Conservation (phyloP, 305 asterid species). For the Withania somnifera region DNA sequence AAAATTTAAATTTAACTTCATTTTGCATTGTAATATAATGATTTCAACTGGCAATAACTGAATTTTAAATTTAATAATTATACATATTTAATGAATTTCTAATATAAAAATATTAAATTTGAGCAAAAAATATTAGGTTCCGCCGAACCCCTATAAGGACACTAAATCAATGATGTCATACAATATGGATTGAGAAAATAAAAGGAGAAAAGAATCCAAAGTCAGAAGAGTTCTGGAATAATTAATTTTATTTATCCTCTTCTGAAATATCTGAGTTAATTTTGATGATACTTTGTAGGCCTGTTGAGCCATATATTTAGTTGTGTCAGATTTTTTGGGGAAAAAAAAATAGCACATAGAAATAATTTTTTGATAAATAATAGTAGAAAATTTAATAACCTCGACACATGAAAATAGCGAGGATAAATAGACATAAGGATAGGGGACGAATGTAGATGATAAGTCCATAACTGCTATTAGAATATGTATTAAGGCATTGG, state of each 20-base stretch:
- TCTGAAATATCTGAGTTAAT: neutral
- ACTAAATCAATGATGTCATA: neutral
- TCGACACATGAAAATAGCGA: neutral
- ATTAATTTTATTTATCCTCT: neutral
- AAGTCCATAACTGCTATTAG: too few relatives aligned
- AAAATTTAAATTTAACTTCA: neutral
- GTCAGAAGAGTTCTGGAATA: neutral
- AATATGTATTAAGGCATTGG: too few relatives aligned
- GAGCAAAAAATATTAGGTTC: neutral
- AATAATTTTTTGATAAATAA: neutral
- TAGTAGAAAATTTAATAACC: neutral
- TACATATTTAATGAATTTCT: neutral
- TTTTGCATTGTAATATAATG: neutral
- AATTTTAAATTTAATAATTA: neutral
- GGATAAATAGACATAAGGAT: neutral
- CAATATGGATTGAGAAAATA: neutral
- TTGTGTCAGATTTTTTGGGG: neutral
- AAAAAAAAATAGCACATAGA: neutral
- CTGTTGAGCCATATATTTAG: neutral
- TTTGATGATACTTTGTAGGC: neutral
- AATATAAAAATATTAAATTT: neutral
- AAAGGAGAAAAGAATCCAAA: neutral
- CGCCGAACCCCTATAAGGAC: too few relatives aligned
- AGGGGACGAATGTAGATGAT: neutral
- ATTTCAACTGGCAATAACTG: neutral